Evolutionary conservation across 2,329 filamentous ascomycete genomes (phyloP).

Genomic region (Aureobasidium sp.): DNA sequence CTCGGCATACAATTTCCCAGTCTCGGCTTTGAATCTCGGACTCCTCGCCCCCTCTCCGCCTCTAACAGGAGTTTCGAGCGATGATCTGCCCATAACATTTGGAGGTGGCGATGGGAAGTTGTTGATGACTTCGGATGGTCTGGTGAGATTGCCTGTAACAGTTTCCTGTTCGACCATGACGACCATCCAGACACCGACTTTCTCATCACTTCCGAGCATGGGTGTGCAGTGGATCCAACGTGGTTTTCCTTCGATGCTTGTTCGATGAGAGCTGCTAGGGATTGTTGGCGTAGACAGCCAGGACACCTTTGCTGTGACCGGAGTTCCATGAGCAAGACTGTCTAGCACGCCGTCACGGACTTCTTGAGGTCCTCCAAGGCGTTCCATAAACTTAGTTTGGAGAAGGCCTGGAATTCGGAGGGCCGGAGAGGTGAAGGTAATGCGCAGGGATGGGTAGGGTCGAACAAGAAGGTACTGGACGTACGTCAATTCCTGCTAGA

Average conservation of each 20-base stretch:
- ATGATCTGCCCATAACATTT: slow-evolving; percentile 5
- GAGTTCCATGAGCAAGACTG: slow-evolving; percentile 41
- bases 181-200: slow-evolving; percentile 83
- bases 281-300: too few relatives aligned
- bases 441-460: slow-evolving; percentile 70
- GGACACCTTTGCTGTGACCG: slow-evolving; percentile 49
- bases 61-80: slow-evolving; percentile 14
- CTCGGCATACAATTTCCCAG: slow-evolving; percentile 38
- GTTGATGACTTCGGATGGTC: slow-evolving; percentile 17
- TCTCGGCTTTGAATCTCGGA: slow-evolving; percentile 29
- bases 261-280: too few relatives aligned
- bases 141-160: slow-evolving; percentile 30
- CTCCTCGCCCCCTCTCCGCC: slow-evolving; percentile 21
- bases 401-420: slow-evolving; percentile 74
- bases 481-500: slow-evolving; percentile 39
- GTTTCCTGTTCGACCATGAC: slow-evolving; percentile 73
- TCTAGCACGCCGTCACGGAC: slow-evolving; percentile 43
- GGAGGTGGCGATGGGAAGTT: not conserved
- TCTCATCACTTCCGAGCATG: slow-evolving; percentile 69
- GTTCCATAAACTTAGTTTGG: slow-evolving; percentile 48
- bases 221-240: slow-evolving; percentile 85
- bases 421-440: slow-evolving; percentile 74
- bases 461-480: slow-evolving; percentile 70
- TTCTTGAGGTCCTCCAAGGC: slow-evolving; percentile 43
- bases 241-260: slow-evolving; percentile 61